Evolutionary conservation across 345 rosid species (phyloP).

Genomic region (Raphanus raphanistrum): DNA sequence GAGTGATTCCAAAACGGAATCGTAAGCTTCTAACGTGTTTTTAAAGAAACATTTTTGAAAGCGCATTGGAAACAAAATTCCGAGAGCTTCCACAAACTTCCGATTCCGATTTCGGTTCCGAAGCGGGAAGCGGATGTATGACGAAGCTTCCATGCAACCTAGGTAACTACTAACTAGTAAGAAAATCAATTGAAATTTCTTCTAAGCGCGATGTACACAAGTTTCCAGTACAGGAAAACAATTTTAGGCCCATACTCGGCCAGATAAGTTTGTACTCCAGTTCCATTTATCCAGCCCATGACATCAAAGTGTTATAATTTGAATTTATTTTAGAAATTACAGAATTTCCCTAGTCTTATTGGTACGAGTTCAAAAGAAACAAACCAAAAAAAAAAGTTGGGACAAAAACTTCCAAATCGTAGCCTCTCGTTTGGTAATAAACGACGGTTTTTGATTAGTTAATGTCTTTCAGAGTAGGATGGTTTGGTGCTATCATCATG

Average conservation of each 20-base stretch:
- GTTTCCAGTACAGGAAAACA: not conserved
- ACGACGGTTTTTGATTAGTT: slow-evolving; percentile 34
- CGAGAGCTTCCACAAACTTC: too few relatives aligned
- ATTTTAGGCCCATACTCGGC: not conserved
- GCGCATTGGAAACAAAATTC: too few relatives aligned
- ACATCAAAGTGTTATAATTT: not conserved
- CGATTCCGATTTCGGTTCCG: too few relatives aligned
- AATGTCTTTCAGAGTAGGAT: too few relatives aligned
- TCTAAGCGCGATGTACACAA: not conserved
- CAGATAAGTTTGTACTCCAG: not conserved
- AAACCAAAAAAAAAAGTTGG: slow-evolving; percentile 19
- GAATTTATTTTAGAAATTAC: not conserved
- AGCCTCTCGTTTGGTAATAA: slow-evolving; percentile 24
- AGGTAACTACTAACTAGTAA: not conserved
- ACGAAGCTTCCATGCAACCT: too few relatives aligned
- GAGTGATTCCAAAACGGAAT: too few relatives aligned
- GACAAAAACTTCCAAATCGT: slow-evolving; percentile 10
- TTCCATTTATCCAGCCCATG: slow-evolving; percentile 20
- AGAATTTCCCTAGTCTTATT: slow-evolving; percentile 14
- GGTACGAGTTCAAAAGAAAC: slow-evolving; percentile 1
- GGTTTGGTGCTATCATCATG: too few relatives aligned
- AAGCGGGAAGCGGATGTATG: too few relatives aligned
- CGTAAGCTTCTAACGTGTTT: too few relatives aligned
- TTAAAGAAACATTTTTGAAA: too few relatives aligned
- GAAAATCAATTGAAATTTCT: not conserved